Evolutionary conservation across 768 basidiomycete genomes (phyloP).

Genomic region (Albatrellus ellisii): DNA sequence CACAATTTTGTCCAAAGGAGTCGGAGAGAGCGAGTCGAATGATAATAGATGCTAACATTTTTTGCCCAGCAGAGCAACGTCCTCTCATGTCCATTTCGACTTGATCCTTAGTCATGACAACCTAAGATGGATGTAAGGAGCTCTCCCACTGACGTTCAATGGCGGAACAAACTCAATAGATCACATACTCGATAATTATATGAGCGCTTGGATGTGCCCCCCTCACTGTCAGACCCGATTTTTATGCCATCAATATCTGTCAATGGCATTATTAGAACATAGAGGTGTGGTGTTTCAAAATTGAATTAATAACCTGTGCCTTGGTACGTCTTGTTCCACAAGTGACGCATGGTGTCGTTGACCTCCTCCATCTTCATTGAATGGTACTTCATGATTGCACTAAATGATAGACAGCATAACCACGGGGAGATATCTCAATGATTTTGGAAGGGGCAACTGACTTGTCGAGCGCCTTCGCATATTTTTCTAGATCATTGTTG

Average conservation of each 20-base stretch:
- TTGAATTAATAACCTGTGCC: slow-evolving; percentile 60
- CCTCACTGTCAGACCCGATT: slow-evolving; percentile 89
- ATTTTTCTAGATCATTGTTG: slow-evolving; percentile 94
- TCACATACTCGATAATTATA: slow-evolving; percentile 84
- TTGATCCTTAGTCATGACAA: slow-evolving; percentile 98
- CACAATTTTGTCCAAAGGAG: slow-evolving; percentile 95
- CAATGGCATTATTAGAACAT: slow-evolving; percentile 6
- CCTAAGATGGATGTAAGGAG: slow-evolving; percentile 30
- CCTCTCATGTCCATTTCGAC: slow-evolving; percentile 99
- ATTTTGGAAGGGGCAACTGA: slow-evolving; percentile 27
- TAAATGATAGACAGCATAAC: slow-evolving; percentile 25
- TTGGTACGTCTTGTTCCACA: slow-evolving; percentile 99
- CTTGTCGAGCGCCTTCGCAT: slow-evolving; percentile 95
- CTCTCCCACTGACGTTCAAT: slow-evolving; percentile 3
- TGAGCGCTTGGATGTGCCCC: slow-evolving; percentile 77
- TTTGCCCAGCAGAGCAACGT: slow-evolving; percentile 95
- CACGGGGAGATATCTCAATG: too few relatives aligned
- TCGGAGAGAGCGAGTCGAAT: slow-evolving; percentile 95
- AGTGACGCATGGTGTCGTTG: slow-evolving; percentile 91
- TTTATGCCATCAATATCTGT: slow-evolving; percentile 96
- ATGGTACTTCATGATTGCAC: slow-evolving; percentile 99
- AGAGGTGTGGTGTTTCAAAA: neutral
- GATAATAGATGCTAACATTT: slow-evolving; percentile 96
- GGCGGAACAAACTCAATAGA: neutral
- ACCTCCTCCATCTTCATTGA: slow-evolving; percentile 98